Percentiles rank a stretch among this genome's conserved stretches.
These are phyloP conservation scores for Dactylellina sp. DNA, from an alignment of 2,329 filamentous ascomycete species.

Conservation along the genomic window DNA sequence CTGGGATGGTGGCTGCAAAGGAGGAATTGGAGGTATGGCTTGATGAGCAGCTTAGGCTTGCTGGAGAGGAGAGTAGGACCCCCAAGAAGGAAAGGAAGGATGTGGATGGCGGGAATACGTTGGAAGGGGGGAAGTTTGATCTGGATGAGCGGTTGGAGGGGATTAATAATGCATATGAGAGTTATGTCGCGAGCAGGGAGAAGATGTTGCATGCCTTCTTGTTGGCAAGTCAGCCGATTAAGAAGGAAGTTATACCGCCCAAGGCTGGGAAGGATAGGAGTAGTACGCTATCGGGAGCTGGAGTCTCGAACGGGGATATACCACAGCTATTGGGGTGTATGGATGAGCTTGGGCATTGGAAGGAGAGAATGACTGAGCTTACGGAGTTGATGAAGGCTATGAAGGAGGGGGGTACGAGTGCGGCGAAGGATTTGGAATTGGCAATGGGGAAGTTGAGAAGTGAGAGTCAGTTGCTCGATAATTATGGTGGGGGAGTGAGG, in stretches of 20 bases:
- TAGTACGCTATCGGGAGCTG: background rate
- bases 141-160: slow-evolving; percentile 30
- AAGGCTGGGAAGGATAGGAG: slow-evolving; percentile 31
- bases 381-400: slow-evolving; percentile 45
- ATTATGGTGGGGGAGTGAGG: slow-evolving; percentile 35
- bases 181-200: slow-evolving; percentile 43
- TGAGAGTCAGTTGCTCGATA: slow-evolving; percentile 47
- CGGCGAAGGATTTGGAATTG: slow-evolving; percentile 34
- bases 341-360: slow-evolving; percentile 47
- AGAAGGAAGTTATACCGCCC: slow-evolving; percentile 45
- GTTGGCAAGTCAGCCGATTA: slow-evolving; percentile 36
- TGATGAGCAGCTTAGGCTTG: slow-evolving; percentile 46
- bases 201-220: slow-evolving; percentile 50
- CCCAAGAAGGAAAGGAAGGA: slow-evolving; percentile 39
- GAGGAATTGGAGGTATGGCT: slow-evolving; percentile 50
- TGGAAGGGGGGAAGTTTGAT: slow-evolving; percentile 28
- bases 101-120: background rate
- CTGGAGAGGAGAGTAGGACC: slow-evolving; percentile 48
- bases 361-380: slow-evolving; percentile 39
- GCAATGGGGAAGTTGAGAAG: slow-evolving; percentile 46
- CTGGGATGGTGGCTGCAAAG: slow-evolving; percentile 48
- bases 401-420: slow-evolving; percentile 40
- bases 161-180: slow-evolving; percentile 41
- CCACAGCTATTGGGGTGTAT: slow-evolving; percentile 32
- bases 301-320: slow-evolving; percentile 28